Conservation (phyloP, 2,329 filamentous ascomycete species). For the Neopestalotiopsis rosae region DNA sequence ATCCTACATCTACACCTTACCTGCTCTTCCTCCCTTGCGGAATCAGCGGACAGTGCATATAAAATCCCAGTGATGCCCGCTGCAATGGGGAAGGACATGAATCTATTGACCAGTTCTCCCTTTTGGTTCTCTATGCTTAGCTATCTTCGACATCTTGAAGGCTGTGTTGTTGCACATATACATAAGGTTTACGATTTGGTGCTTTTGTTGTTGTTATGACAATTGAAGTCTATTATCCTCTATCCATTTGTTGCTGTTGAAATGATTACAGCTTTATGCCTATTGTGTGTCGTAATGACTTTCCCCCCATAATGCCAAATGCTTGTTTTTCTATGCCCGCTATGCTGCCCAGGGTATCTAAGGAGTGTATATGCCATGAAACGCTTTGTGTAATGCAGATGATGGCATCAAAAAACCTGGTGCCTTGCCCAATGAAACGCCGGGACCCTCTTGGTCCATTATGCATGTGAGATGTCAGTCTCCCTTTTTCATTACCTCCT, state of each 20-base stretch:
- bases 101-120: neutral
- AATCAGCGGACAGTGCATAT: neutral
- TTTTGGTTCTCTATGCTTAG: neutral
- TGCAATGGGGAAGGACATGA: neutral
- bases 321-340: conserved; percentile 26
- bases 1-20: neutral
- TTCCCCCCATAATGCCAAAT: neutral
- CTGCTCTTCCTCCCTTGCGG: neutral
- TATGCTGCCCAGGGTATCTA: conserved; percentile 21
- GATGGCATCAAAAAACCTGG: conserved; percentile 22
- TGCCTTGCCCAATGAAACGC: neutral
- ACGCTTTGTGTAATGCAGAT: conserved; percentile 26
- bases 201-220: neutral
- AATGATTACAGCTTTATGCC: neutral
- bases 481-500: conserved; percentile 1
- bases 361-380: conserved; percentile 32
- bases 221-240: conserved; percentile 6
- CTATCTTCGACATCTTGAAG: neutral
- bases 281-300: neutral
- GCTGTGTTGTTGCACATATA: neutral
- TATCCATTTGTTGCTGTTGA: conserved; percentile 8
- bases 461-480: conserved; percentile 15
- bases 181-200: neutral
- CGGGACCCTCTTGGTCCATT: neutral
- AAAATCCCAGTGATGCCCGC: neutral